Conservation (phyloP, 176 grass and related monocot genomes). For the Paspalum vaginatum region DNA sequence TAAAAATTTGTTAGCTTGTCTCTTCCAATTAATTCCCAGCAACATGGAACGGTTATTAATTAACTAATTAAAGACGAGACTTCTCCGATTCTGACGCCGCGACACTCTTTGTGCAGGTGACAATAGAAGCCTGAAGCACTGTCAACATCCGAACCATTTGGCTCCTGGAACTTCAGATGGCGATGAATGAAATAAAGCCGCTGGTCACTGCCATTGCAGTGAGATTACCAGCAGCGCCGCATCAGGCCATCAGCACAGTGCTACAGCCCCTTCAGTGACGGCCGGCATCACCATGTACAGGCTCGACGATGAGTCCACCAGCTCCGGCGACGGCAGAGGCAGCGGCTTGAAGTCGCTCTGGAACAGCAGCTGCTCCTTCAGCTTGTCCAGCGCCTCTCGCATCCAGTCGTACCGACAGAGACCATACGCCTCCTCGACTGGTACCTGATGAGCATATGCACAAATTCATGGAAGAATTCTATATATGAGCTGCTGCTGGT, state of each 20-base stretch:
- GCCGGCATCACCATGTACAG: constrained; percentile 32
- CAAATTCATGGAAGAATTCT: not conserved
- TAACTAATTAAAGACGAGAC: not conserved
- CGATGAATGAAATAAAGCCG: not conserved
- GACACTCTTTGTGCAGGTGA: constrained; percentile 27
- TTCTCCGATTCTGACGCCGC: not conserved
- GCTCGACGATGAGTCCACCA: constrained; percentile 27
- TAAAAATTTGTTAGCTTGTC: constrained; percentile 19
- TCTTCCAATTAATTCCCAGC: constrained; percentile 30
- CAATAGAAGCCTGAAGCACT: not conserved
- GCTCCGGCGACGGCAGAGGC: not conserved
- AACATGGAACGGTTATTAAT: constrained; percentile 6
- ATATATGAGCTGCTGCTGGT: constrained; percentile 4
- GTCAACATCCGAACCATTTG: constrained; percentile 10
- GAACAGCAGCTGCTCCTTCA: constrained; percentile 52
- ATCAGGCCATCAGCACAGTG: constrained; percentile 45
- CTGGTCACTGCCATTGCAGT: not conserved
- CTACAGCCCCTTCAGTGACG: constrained; percentile 28
- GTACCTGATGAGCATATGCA: constrained; percentile 44
- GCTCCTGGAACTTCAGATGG: not conserved
- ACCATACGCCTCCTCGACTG: constrained; percentile 42
- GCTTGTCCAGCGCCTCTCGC: constrained; percentile 53
- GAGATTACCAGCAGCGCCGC: not conserved
- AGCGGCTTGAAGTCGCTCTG: not conserved
- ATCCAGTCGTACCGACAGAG: constrained; percentile 83